Base-by-base conservation (phyloP, 495 filamentous ascomycete species). In the Jackrogersella minutella region DNA sequence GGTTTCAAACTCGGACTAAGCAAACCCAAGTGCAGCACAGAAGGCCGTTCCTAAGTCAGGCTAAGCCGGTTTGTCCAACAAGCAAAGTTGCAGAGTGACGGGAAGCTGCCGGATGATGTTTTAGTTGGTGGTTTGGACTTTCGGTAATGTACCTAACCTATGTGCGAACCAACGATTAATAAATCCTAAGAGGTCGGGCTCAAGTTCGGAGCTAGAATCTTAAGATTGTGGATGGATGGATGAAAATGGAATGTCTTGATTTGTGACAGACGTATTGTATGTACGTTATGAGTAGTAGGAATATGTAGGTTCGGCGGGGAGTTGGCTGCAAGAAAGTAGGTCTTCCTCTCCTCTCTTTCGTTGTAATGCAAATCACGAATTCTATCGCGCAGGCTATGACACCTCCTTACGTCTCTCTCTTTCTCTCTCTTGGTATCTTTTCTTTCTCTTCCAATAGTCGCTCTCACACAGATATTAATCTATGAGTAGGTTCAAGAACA, bases 361-460 rank as follows among this genome's bases (percentile, higher is more conserved):
- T 50, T 69, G 61, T 24, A 69, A 57, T 46, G 56, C 56, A 64
- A 69, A 52, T 61, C 66, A 63, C 53, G 39, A 68, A 33, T 56
- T 69, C 66, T 69, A 64, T 62, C 36, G 66, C 55, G 50, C 22
- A 26, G n/a, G 47, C 47, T 59, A 63, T 68, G 55, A 19, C 36
- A 49, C 51, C 22, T 55, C 43, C 51, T 59, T 28, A 30, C 46
- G n/a, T 50, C 26, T 33, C 21, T 55, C n/a, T 49, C 6, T 66
- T 37, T n/a, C n/a, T n/a, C n/a, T n/a, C n/a, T n/a, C n/a, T n/a
- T n/a, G n/a, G n/a, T n/a, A n/a, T n/a, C n/a, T 34, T 41, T 11
- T 28, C 28, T 46, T 10, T 52, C 21, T 37, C 36, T 44, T 14
- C 39, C 53, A 68, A 56, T 39, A 55, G 53, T 21, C 40, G 66